phyloP scores from a whole-genome alignment of 331 rosid species.

The Quercus lobata region DNA sequence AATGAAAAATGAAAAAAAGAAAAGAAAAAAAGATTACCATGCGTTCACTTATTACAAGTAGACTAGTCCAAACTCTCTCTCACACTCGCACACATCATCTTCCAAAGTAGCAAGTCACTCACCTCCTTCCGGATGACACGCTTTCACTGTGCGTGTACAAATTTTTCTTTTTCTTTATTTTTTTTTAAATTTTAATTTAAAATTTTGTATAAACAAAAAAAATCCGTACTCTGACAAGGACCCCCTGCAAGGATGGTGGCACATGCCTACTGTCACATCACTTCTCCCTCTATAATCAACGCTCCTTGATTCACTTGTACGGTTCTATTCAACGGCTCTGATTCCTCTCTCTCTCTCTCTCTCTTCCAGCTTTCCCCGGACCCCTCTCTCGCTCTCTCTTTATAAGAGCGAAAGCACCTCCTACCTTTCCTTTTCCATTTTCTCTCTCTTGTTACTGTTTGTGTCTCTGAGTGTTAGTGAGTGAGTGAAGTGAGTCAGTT shows the following conservation, averaged over 20 bases:
- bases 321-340: slow-evolving; percentile 30
- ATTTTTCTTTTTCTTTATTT: neutral
- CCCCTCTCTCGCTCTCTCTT: slow-evolving; percentile 34
- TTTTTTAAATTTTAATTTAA: neutral
- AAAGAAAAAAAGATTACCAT: too few species aligned
- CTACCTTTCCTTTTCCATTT: slow-evolving; percentile 29
- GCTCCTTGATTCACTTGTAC: slow-evolving; percentile 35
- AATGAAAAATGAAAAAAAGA: too few species aligned
- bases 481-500: neutral
- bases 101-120: neutral
- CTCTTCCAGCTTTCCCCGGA: slow-evolving; percentile 16
- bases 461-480: slow-evolving; percentile 8
- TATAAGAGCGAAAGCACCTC: slow-evolving; percentile 40
- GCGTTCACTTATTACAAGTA: too few species aligned
- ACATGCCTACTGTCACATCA: slow-evolving; percentile 76
- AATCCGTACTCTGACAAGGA: slow-evolving; percentile 85
- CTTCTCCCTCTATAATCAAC: neutral
- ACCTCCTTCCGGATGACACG: slow-evolving; percentile 6
- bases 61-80: too few species aligned
- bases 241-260: slow-evolving; percentile 80
- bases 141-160: neutral
- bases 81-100: too few species aligned
- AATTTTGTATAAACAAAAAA: too few species aligned
- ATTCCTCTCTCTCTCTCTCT: slow-evolving; percentile 7
- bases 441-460: slow-evolving; percentile 24